Base-by-base conservation (phyloP, 2,329 filamentous ascomycete genomes). In the Trichophyton rubrum region DNA sequence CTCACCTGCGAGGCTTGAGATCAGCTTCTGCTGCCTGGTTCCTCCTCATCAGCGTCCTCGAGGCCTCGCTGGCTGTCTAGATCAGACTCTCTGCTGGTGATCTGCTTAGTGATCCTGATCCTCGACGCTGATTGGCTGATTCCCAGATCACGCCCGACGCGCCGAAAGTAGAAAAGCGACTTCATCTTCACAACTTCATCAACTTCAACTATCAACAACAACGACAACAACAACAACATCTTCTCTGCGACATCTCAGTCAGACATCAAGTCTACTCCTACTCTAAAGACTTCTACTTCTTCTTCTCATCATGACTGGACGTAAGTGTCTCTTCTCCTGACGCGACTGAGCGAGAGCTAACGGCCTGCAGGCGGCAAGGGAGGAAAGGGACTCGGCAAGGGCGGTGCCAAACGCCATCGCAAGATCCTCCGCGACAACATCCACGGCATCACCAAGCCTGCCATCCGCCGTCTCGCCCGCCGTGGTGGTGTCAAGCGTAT, bases 401-500 rank as follows among this genome's bases (percentile, higher is more conserved):
- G 91, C 68, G 91, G 91, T 78, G 92, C 92, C 80, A 97, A 96
- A 88, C 91, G 91, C 80, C 91, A 96, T 82, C 87, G 92, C 74
- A 96, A 96, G 89, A 96, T 96, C 83, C 85, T 96, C 78, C 90
- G 91, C 80, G 91, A 96, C 88, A 96, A 96, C 88, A 96, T 96
- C 75, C 91, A 96, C 82, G 91, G 91, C 81, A 96, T 96, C 76
- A 96, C 91, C 74, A 96, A 96, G 88, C 91, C 91, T 72, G 91
- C 91, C 72, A 96, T 96, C 80, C 88, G 91, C 73, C 91, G 91
- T 95, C 90, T 96, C 77, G 91, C 91, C 68, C 91, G 91, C 81
- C 90, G 91, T 93, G 91, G 91, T 79, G 91, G 91, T 91, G 91
- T 96, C 84, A 96, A 96, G 89, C 91, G 91, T 95, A 96, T 96